Evolutionary conservation across 2,329 filamentous ascomycete species (phyloP), one percentile per base, ranked within the genome.

Genomic region (Clonostachys chloroleuca): DNA sequence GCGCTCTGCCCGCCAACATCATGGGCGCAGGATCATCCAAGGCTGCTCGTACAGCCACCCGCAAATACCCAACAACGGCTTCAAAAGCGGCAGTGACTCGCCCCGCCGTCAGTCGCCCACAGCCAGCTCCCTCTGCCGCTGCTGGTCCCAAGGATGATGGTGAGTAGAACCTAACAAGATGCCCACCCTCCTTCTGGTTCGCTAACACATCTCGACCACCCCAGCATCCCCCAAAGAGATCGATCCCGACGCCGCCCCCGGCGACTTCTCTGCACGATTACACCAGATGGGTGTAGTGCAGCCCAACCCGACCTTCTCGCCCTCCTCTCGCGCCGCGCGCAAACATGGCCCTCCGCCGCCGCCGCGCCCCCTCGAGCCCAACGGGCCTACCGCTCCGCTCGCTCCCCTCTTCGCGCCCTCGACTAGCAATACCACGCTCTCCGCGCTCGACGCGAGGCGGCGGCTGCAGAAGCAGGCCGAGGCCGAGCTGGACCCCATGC

Each of bases 201-300:
- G 8, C 17, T 42, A 45, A 76, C 70, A 66, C 10, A 66, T 72
- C 50, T 30, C 9, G 24, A 30, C 24, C 9, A 10, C 24, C 24
- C 3, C 24, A 30, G 24, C 24, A 30, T 63, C 57, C 46, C 57
- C 65, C 37, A 69, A 75, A 49, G 62, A 62, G 35, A 54, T 56
- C 50, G 67, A 73, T 48, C 68, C 73, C n/a, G 68, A 75, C 54
- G 56, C 60, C 35, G 51, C 63, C 16, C 62, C 67, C 41, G 58
- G 65, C n/a, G 70, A 64, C 51, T 81, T 78, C 59, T 72, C 77
- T 9, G 63, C 64, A 43, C 76, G 78, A 14, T 69, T 82, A 6
- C 69, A 69, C 24, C 63, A 76, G 51, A 79, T 82, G 71, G 78
- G 78, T 56, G 65, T 80, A 33, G 77, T 70, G 9, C 69, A 76